phyloP scores from a whole-genome alignment of 371 early-diverging fungal genomes.

The Mortierella sp. region DNA sequence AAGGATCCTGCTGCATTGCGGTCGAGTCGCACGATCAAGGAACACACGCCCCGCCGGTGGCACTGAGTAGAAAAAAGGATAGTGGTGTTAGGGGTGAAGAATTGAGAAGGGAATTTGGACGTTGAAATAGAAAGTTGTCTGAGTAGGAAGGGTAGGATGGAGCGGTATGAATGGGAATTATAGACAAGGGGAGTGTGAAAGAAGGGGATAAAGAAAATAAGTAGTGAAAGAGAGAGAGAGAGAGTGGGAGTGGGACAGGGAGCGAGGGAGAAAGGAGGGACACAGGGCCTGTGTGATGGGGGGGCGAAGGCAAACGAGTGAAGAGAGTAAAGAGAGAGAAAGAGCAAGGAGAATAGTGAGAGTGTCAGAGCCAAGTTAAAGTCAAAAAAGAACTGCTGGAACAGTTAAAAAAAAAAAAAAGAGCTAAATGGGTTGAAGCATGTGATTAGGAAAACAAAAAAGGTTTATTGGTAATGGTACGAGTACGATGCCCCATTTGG shows the following conservation, averaged over 20 bases:
- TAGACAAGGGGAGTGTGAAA: background rate
- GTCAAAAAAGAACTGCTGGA: background rate
- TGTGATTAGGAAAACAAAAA: background rate
- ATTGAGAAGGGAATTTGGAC: background rate
- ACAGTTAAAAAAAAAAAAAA: background rate
- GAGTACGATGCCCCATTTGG: background rate
- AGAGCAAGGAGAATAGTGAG: background rate
- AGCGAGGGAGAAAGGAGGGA: background rate
- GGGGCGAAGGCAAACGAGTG: background rate
- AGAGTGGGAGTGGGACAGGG: background rate
- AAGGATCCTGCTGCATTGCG: slow-evolving; percentile 53
- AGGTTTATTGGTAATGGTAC: background rate
- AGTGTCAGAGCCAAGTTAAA: background rate
- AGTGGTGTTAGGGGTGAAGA: background rate
- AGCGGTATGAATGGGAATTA: background rate
- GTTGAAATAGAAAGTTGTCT: too few species aligned
- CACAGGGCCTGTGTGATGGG: too few species aligned
- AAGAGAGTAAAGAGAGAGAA: slow-evolving; percentile 2
- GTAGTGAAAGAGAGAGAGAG: background rate
- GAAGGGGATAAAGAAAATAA: background rate
- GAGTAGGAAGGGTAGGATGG: too few species aligned
- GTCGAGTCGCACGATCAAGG: slow-evolving; percentile 26
- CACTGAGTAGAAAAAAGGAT: background rate
- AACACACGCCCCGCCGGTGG: slow-evolving; percentile 25
- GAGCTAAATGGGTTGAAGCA: too few species aligned